phyloP scores from a whole-genome alignment of 306 rosid species.

The Vigna radiata region DNA sequence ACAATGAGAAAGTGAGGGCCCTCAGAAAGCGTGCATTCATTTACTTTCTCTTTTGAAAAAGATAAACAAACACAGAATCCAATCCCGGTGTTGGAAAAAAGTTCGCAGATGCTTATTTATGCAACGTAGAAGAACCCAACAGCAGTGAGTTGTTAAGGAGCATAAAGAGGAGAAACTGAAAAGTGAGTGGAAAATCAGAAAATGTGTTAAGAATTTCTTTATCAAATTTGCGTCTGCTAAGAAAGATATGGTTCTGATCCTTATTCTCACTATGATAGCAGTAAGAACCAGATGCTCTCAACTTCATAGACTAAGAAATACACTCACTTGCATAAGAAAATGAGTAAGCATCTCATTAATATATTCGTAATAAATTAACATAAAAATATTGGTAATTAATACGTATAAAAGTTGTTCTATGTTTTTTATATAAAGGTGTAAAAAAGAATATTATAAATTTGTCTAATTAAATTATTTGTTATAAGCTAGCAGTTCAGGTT shows the following conservation, averaged over 20 bases:
- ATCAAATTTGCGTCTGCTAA: slow-evolving; percentile 29
- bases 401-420: no score
- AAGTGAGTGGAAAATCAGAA: neutral
- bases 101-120: slow-evolving; percentile 27
- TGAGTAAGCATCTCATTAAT: no score
- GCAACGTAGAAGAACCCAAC: neutral
- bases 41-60: neutral
- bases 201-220: slow-evolving; percentile 29
- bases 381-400: no score
- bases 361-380: no score
- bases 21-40: neutral
- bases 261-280: slow-evolving; percentile 39
- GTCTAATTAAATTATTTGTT: no score
- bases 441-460: no score
- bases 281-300: slow-evolving; percentile 48
- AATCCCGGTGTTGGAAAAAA: neutral
- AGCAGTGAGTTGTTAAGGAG: slow-evolving; percentile 30
- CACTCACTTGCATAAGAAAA: no score
- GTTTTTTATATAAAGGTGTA: no score
- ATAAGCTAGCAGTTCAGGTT: no score
- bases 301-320: neutral
- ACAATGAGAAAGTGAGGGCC: slow-evolving; percentile 2
- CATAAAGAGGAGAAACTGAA: slow-evolving; percentile 13
- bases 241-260: slow-evolving; percentile 36
- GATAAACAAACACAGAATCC: slow-evolving; percentile 25